Evolutionary conservation across 331 rosid species (phyloP).

Genomic region (Rhamnella rubrinervis): DNA sequence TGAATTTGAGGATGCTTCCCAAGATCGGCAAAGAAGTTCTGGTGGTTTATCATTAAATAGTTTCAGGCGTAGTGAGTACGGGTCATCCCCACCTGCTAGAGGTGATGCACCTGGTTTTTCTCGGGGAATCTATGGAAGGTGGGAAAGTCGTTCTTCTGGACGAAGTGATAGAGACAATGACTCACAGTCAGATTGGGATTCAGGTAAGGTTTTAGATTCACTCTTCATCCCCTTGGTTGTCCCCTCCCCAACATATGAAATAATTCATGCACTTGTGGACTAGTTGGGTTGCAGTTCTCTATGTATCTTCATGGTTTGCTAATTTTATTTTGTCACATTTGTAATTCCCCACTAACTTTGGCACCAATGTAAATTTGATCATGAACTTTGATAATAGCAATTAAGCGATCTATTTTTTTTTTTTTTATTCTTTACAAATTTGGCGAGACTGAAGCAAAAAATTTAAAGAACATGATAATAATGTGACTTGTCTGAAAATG

Average conservation of each 20-base stretch:
- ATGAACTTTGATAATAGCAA: no score
- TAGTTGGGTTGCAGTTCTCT: neutral
- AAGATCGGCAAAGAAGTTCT: constrained; percentile 65
- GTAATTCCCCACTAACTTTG: neutral
- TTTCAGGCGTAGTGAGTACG: constrained; percentile 65
- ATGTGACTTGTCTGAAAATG: no score
- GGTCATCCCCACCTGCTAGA: constrained; percentile 86
- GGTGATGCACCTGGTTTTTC: constrained; percentile 62
- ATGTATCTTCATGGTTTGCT: neutral
- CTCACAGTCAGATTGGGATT: constrained; percentile 74
- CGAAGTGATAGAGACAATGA: constrained; percentile 76
- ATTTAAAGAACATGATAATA: no score
- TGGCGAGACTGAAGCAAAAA: no score
- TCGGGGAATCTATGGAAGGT: constrained; percentile 72
- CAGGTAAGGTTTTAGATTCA: constrained; percentile 53
- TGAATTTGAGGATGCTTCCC: constrained; percentile 72
- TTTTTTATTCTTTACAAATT: no score
- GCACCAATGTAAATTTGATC: no score
- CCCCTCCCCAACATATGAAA: neutral
- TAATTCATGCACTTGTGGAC: neutral
- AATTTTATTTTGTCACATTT: neutral
- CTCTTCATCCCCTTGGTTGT: neutral
- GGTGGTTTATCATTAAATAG: constrained; percentile 56
- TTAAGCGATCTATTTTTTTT: no score
- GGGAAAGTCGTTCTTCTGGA: constrained; percentile 82